These are phyloP conservation scores for Jackrogersella multiformis DNA, from an alignment of 495 filamentous ascomycete species.

Conservation along the genomic window DNA sequence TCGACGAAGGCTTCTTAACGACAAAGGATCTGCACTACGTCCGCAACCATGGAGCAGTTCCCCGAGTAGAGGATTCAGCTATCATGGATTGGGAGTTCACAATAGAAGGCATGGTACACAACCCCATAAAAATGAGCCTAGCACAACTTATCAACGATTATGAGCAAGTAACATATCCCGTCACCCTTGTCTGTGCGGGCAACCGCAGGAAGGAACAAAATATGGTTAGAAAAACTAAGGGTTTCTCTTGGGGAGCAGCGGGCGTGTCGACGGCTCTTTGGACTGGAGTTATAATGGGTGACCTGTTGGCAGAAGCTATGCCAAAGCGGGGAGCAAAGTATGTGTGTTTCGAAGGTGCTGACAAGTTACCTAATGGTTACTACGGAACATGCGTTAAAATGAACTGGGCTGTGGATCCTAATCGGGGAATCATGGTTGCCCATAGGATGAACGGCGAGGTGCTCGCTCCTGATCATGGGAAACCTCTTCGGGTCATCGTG, in stretches of 20 bases:
- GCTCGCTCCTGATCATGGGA: slow-evolving; percentile 87
- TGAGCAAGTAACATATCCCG: slow-evolving; percentile 84
- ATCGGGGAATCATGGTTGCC: slow-evolving; percentile 87
- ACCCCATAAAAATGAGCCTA: slow-evolving; percentile 77
- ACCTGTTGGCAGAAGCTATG: slow-evolving; percentile 73
- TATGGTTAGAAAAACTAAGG: slow-evolving; percentile 87
- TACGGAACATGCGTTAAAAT: slow-evolving; percentile 92
- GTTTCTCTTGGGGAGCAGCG: slow-evolving; percentile 94
- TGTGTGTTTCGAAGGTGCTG: slow-evolving; percentile 93
- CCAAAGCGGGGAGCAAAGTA: slow-evolving; percentile 79
- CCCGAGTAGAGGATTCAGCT: slow-evolving; percentile 74
- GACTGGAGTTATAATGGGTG: slow-evolving; percentile 82
- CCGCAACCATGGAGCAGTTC: slow-evolving; percentile 92
- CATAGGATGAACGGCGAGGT: slow-evolving; percentile 93
- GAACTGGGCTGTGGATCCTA: slow-evolving; percentile 86
- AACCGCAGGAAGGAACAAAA: slow-evolving; percentile 97
- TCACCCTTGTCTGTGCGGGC: slow-evolving; percentile 93
- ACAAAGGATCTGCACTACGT: slow-evolving; percentile 95
- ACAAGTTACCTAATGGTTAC: slow-evolving; percentile 87
- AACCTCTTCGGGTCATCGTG: slow-evolving; percentile 83
- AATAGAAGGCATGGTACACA: slow-evolving; percentile 85
- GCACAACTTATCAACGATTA: slow-evolving; percentile 78
- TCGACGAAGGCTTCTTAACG: slow-evolving; percentile 88
- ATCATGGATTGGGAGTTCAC: slow-evolving; percentile 85
- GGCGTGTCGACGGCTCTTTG: slow-evolving; percentile 90